Evolutionary conservation across 176 grass and related monocot species (phyloP), one percentile per base, ranked within the genome.

Genomic region (Zizania latifolia): DNA sequence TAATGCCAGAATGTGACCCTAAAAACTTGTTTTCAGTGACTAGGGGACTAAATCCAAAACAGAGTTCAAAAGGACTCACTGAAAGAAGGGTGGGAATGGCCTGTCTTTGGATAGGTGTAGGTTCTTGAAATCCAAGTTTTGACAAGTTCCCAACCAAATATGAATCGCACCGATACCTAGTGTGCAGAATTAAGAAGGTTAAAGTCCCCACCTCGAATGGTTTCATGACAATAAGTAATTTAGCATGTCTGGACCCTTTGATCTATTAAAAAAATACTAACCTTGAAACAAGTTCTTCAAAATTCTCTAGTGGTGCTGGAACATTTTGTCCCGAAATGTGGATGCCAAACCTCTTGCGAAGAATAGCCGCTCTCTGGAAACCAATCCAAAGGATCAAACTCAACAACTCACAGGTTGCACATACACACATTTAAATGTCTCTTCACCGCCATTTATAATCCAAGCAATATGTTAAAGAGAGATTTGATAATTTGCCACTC

Each of bases 51-150:
- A 84, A 55, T 30, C 8, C 38, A 68, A 86, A 22, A 79, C 7
- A 68, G 15, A 76, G 51, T 50, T 48, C 19, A 53, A 51, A 71
- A 78, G 33, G 51, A 61, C 91, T 83, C 76, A 98, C 95, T 0
- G 82, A 94, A 72, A 98, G 95, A 76, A 98, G 84, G 54, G 90
- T 79, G 16, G 91, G 85, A 86, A 98, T 98, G 63, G 89, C 84
- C 84, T 98, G 89, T n/a, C 95, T 94, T 81, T 98, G 95, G 51
- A 98, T 94, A 62, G 95, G 84, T 48, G 95, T 98, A 70, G 95
- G 91, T 65, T 94, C 91, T 66, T 87, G 73, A 57, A 94, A 98
- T 28, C 95, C 89, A 84, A 89, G 78, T 65, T 84, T 84, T 39
- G 74, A 83, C 58, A 94, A 79, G 68, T 86, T 98, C 4, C 68